These are phyloP conservation scores for Trichoderma atrobrunneum DNA, from an alignment of 2,329 filamentous ascomycete genomes.

Conservation along the genomic window DNA sequence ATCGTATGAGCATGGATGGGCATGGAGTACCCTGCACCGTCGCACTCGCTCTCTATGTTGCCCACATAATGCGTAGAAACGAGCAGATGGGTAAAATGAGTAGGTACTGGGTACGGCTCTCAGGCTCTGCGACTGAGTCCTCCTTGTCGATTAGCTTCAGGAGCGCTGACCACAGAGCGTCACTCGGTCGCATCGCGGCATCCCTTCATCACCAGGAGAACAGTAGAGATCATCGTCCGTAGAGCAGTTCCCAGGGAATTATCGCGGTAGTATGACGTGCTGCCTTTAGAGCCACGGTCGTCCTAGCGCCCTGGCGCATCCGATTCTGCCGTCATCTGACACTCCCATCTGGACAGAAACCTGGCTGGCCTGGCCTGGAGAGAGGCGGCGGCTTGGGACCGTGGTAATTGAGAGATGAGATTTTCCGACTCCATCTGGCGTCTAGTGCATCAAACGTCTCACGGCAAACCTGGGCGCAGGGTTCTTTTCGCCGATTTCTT, in stretches of 20 bases:
- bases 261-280: slow-evolving; percentile 8
- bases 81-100: not conserved
- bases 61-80: not conserved
- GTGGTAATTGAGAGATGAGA: not conserved
- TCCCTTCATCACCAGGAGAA: not conserved
- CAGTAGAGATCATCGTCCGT: not conserved
- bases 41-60: not conserved
- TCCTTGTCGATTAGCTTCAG: not conserved
- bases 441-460: not conserved
- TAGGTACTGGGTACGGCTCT: not conserved
- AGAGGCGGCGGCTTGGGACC: not conserved
- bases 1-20: not conserved
- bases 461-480: not conserved
- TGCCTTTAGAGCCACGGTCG: not conserved
- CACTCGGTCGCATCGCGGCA: not conserved
- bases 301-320: slow-evolving; percentile 2
- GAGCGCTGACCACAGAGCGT: not conserved
- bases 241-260: not conserved
- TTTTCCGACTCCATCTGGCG: not conserved
- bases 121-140: no score
- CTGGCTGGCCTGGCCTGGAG: not conserved
- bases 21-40: not conserved
- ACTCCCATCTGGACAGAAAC: not conserved
- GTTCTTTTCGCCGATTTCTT: not conserved
- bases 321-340: slow-evolving; percentile 20